phyloP scores from a whole-genome alignment of 2,329 filamentous ascomycete genomes.

The Cadophora luteo-olivacea region DNA sequence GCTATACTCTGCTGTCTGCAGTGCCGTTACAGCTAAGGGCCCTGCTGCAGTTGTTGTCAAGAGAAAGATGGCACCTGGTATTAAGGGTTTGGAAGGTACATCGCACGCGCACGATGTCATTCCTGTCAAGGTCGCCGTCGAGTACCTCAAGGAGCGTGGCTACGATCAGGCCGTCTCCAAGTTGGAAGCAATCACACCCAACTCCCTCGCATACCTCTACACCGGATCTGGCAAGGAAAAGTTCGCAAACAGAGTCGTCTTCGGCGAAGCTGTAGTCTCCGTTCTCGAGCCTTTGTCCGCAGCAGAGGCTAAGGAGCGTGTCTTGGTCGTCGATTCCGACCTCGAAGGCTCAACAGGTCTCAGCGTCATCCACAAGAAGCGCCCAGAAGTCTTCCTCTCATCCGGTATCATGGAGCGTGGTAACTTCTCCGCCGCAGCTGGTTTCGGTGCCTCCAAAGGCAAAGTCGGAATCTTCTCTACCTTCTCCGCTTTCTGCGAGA shows the following conservation, averaged over 20 bases:
- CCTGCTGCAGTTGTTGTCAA: slow-evolving; percentile 43
- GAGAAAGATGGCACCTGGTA: slow-evolving; percentile 47
- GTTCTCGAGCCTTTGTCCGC: slow-evolving; percentile 47
- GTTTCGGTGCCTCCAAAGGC: slow-evolving; percentile 48
- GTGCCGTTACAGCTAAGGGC: slow-evolving; percentile 45
- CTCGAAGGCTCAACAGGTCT: slow-evolving; percentile 49
- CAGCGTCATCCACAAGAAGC: slow-evolving; percentile 46
- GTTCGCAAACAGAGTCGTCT: slow-evolving; percentile 47
- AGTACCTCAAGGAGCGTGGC: slow-evolving; percentile 48
- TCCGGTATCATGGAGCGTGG: slow-evolving; percentile 50
- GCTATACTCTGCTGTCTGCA: slow-evolving; percentile 45
- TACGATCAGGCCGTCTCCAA: slow-evolving; percentile 40
- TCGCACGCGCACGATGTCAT: slow-evolving; percentile 49
- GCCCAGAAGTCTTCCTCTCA: slow-evolving; percentile 48
- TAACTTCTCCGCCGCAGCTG: slow-evolving; percentile 49
- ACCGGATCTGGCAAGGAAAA: slow-evolving; percentile 46
- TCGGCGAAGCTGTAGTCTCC: slow-evolving; percentile 48
- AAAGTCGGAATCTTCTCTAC: slow-evolving; percentile 49
- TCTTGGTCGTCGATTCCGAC: slow-evolving; percentile 50
- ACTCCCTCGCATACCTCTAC: slow-evolving; percentile 40
- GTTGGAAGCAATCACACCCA: slow-evolving; percentile 33
- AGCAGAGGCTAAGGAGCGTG: slow-evolving; percentile 46
- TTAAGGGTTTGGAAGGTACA: slow-evolving; percentile 47
- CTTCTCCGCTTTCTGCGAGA: slow-evolving; percentile 50
- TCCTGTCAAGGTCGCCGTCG: slow-evolving; percentile 46